A percentile compares a stretch with the other conserved stretches of the same genome.
phyloP scores from a whole-genome alignment of 1,284 basidiomycete species.

The Cryptococcus wingfieldii region DNA sequence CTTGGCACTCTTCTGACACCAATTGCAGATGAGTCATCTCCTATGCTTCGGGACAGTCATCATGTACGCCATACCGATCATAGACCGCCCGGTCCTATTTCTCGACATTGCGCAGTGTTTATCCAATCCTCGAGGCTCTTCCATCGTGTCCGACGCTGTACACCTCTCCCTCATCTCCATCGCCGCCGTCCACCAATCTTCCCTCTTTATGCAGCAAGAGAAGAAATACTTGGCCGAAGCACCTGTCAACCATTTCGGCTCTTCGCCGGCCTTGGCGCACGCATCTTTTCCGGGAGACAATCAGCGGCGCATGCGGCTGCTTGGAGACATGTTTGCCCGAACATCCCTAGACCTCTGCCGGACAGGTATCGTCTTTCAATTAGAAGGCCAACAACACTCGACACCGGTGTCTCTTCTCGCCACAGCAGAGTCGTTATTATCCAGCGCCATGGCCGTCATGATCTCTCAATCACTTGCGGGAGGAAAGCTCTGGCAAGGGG shows the following conservation, averaged over 20 bases:
- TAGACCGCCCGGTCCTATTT: constrained; percentile 13
- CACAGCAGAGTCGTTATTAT: constrained; percentile 4
- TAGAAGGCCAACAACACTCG: neutral
- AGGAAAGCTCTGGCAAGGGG: constrained; percentile 11
- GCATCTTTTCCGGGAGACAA: neutral
- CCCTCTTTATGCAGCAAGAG: constrained; percentile 11
- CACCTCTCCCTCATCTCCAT: constrained; percentile 18
- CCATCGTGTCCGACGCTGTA: constrained; percentile 13
- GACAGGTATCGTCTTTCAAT: constrained; percentile 4
- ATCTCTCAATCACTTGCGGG: constrained; percentile 9
- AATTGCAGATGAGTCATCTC: constrained; percentile 11
- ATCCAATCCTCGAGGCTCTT: constrained; percentile 11
- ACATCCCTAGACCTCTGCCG: constrained; percentile 7
- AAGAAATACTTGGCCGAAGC: constrained; percentile 8
- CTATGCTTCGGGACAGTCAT: constrained; percentile 15
- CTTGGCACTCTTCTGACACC: neutral
- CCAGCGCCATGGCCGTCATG: constrained; percentile 16
- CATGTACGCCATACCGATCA: constrained; percentile 12
- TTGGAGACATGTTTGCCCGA: constrained; percentile 6
- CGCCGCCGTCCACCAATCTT: constrained; percentile 16
- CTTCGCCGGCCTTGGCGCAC: neutral
- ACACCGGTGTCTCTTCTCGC: neutral
- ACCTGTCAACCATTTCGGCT: constrained; percentile 10
- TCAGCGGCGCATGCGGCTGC: neutral
- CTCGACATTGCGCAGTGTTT: constrained; percentile 14